Percentiles rank a stretch among this genome's conserved stretches.
Evolutionary conservation across 768 basidiomycete species (phyloP).

Genomic region (Amanita jacksonii): DNA sequence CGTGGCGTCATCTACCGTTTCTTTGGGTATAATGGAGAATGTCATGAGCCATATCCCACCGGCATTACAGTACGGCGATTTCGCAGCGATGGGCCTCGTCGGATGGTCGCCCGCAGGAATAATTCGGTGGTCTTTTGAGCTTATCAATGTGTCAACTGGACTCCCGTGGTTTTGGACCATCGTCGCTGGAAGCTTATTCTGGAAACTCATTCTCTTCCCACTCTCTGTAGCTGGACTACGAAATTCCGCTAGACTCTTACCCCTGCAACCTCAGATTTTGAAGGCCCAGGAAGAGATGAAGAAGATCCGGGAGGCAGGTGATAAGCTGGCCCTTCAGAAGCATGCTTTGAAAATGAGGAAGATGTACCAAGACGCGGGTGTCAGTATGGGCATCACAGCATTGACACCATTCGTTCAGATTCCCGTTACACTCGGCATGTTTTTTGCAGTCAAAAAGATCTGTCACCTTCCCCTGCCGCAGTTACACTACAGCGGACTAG

Average conservation of each 20-base stretch:
- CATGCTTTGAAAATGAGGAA: constrained; percentile 42
- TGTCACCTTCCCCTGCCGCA: constrained; percentile 64
- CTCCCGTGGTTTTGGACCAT: constrained; percentile 85
- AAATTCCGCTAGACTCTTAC: constrained; percentile 49
- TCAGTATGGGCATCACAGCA: constrained; percentile 48
- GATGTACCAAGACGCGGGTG: constrained; percentile 57
- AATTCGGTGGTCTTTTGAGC: constrained; percentile 53
- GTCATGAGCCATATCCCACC: constrained; percentile 15
- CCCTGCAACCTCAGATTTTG: constrained; percentile 44
- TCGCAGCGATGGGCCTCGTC: constrained; percentile 56
- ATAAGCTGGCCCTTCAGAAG: constrained; percentile 40
- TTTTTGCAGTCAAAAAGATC: constrained; percentile 72
- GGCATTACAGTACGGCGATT: constrained; percentile 62
- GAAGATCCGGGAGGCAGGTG: constrained; percentile 21
- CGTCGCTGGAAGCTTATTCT: constrained; percentile 49
- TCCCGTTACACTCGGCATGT: constrained; percentile 70
- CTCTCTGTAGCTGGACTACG: constrained; percentile 46
- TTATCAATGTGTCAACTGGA: constrained; percentile 57
- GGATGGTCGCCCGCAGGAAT: constrained; percentile 59
- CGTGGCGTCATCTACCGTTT: background rate
- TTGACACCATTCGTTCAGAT: constrained; percentile 53
- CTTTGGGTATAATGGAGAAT: constrained; percentile 9
- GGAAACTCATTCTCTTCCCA: constrained; percentile 54
- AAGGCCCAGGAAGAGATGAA: constrained; percentile 37
- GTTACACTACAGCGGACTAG: constrained; percentile 66